phyloP scores from a whole-genome alignment of 495 filamentous ascomycete genomes.

The Daldinia decipiens region DNA sequence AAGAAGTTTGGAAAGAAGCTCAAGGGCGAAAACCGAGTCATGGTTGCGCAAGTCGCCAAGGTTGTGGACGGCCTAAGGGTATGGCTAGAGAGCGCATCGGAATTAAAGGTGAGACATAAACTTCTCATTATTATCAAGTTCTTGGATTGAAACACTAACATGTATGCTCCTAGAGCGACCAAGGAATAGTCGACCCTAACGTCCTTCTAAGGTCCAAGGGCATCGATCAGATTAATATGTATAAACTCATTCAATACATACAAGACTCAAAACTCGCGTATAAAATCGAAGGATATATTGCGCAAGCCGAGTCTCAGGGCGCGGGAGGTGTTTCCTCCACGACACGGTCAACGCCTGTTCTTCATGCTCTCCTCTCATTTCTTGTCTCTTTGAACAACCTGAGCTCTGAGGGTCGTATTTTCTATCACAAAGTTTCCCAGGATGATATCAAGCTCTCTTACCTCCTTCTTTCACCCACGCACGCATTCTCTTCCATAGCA shows the following conservation, averaged over 20 bases:
- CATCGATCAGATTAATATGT: conserved; percentile 94
- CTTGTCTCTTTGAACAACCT: conserved; percentile 86
- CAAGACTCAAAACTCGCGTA: conserved; percentile 92
- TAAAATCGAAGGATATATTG: conserved; percentile 89
- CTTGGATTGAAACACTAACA: background rate
- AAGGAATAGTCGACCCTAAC: conserved; percentile 69
- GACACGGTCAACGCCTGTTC: conserved; percentile 68
- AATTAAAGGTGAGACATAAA: conserved; percentile 50
- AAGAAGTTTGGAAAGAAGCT: conserved; percentile 87
- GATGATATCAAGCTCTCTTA: conserved; percentile 76
- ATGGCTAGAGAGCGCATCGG: conserved; percentile 66
- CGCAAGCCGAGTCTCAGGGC: conserved; percentile 63
- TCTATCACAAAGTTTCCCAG: conserved; percentile 67
- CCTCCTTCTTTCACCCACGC: conserved; percentile 91
- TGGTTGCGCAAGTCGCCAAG: conserved; percentile 85
- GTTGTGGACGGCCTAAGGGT: conserved; percentile 78
- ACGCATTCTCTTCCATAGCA: conserved; percentile 90
- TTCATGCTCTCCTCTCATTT: conserved; percentile 87
- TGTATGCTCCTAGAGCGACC: conserved; percentile 50
- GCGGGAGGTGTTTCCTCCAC: conserved; percentile 35
- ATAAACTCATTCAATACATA: conserved; percentile 85
- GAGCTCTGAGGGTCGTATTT: conserved; percentile 86
- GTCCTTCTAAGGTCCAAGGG: conserved; percentile 84
- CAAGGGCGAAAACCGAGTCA: conserved; percentile 91
- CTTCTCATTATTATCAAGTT: background rate